Evolutionary conservation across 768 basidiomycete species (phyloP), one percentile per base, ranked within the genome.

Genomic region (Macrolepiota albuminosa): DNA sequence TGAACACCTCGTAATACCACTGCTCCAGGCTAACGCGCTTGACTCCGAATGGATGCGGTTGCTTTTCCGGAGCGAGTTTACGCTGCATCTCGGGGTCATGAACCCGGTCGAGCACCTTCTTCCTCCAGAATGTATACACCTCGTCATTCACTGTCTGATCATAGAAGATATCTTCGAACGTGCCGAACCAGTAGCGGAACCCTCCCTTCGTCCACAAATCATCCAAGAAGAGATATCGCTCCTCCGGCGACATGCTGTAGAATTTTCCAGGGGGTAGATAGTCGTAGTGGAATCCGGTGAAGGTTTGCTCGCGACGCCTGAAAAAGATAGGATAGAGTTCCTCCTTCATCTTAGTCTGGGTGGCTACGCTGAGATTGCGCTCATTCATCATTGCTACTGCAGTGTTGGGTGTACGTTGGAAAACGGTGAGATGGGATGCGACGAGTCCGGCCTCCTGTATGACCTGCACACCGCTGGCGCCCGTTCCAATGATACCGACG

Each of bases 361-460:
- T 43, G 11, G 55, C 58, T 9, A 13, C 50, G 39, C 62, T 59
- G 7, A 68, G 10, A 49, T 63, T 57, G 26, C 37, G 33, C 58
- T 70, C 68, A n/a, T 33, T 33, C 67, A 70, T 3, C 47, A 70
- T 29, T 14, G 68, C 62, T 26, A 69, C 21, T 0, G 68, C 65
- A 33, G 66, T 55, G n/a, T 69, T 69, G 2, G 68, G 65, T 4
- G 69, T 70, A 11, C 70, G 70, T 53, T 71, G 70, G 63, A 69
- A 71, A 14, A 71, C 68, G 3, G 68, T 67, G 42, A 71, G 63
- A 47, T 69, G 63, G 11, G 52, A 26, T 3, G 63, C 66, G 16
- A 63, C 26, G 5, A 66, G 62, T 2, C 67, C 69, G 10, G 59
- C 54, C 50, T 68, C 65, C 56, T 69, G 66, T 16, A 70, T 67